Base-by-base conservation (phyloP, 495 filamentous ascomycete species). In the Lepraria neglecta region DNA sequence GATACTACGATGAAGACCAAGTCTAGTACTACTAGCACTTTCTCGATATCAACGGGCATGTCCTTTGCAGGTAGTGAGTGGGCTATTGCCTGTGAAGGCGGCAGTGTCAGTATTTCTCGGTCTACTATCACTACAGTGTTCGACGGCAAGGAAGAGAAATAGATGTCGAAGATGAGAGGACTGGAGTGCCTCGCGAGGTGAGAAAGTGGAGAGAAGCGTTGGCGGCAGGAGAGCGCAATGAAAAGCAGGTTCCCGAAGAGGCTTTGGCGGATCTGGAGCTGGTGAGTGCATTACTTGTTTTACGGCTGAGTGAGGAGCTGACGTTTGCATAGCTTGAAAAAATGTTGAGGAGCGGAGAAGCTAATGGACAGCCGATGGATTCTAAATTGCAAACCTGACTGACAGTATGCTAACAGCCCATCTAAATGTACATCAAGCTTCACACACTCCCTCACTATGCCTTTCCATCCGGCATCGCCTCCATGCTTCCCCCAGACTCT, bases 211-310 rank as follows among this genome's bases (percentile, higher is more conserved):
- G 64, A 6, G 48, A 62, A 59, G 60, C 59, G 17, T 55, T 65
- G 12, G 38, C 48, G 45, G 55, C 46, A 14, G 59, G 59, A 6
- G n/a, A 54, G 15, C 30, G 56, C 19, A 60, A 65, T 44, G 43
- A 58, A n/a, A 44, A 46, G 42, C 53, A 60, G 33, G 24, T 47
- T 1, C 64, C 64, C 12, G 59, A 61, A 58, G 60, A 65, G 33
- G 53, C 64, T 30, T 48, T 65, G 19, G 47, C 54, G 27, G 64
- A 65, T 56, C 42, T 65, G 31, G 60, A 59, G 45, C 19, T 65
- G 38, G 51, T 62, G 24, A 47, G 85, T 87, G 78, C 78, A 64
- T 24, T 48, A 7, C 9, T 11, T 19, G 84, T 88, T 76, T 70
- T 88, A 7, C 19, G 68, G n/a, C n/a, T 15, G 15, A 43, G 46